Conservation (phyloP, 164 flowering plant genomes). For the Akebia trifoliata region DNA sequence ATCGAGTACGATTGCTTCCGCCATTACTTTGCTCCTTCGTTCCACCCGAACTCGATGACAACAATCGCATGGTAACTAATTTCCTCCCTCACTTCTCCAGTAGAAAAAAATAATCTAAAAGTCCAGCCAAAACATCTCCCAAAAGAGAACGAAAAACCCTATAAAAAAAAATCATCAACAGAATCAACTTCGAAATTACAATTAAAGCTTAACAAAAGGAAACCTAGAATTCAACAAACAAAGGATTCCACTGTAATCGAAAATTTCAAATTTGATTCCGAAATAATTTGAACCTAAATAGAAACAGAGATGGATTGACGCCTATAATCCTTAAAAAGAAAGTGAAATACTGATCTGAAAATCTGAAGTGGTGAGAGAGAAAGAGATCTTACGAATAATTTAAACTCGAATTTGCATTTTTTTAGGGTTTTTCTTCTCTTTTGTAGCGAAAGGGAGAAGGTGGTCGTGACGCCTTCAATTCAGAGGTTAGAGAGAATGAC, state of each 20-base stretch:
- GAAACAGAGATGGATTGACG: too few species aligned
- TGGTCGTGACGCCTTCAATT: not conserved
- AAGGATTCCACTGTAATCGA: not conserved
- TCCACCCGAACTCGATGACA: slow-evolving; percentile 29
- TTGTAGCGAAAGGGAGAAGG: not conserved
- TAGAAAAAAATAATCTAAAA: not conserved
- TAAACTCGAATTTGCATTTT: not conserved
- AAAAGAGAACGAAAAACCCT: slow-evolving; percentile 1
- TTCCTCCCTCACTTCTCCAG: slow-evolving; percentile 11
- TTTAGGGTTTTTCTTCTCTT: not conserved
- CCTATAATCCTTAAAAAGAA: too few species aligned
- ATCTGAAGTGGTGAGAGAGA: not conserved
- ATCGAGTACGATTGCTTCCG: slow-evolving; percentile 27
- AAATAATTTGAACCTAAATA: not conserved
- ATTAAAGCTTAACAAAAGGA: not conserved
- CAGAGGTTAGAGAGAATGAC: not conserved
- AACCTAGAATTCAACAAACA: not conserved
- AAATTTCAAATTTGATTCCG: not conserved
- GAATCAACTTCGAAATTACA: not conserved
- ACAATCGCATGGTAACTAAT: slow-evolving; percentile 47
- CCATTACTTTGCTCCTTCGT: slow-evolving; percentile 34
- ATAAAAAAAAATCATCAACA: not conserved
- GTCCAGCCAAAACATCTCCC: slow-evolving; percentile 24
- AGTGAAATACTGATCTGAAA: too few species aligned
- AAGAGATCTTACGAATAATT: not conserved